Base-by-base conservation (phyloP, 805 yeast species). In the Yamadazyma tumulicola region DNA sequence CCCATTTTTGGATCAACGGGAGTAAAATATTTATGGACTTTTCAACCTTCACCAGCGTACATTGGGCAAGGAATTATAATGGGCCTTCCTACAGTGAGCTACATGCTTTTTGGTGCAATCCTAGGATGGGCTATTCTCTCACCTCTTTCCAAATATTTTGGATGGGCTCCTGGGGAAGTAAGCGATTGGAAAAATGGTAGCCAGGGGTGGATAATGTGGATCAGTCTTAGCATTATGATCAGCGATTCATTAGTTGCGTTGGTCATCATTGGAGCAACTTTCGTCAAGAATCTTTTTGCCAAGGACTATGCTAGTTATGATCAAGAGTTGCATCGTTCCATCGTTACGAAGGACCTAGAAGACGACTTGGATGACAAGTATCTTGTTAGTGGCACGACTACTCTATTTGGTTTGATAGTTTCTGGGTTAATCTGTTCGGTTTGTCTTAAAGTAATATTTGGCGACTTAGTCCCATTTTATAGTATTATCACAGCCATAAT, bases 141-240 rank as follows among this genome's bases (percentile, higher is more conserved):
- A 0, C 97, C 97, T 3, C 39, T 85, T 39, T 79, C 94, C 1
- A 72, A 81, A 38, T 44, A 64, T 35, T 55, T 63, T 41, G 83
- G 79, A 4, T 93, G 97, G 97, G 95, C 96, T 0, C 80, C 88
- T 0, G 95, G 96, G 0, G 81, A 79, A 3, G 77, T 86, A 2
- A 93, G 84, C 52, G 95, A 88, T 59, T 93, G 97, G 97, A 81
- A 85, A 48, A 72, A 75, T 17, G 97, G 97, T 3, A 85, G 89
- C 1, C 96, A 91, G 53, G 98, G 97, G 5, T 91, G 98, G 98
- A 86, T 93, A 36, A 67, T 91, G 55, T 91, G 98, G 98, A 69
- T 88, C 35, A 80, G 94, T 54, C 70, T 91, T 46, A 81, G 96
- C 16, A 87, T 89, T 32, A 91, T 91, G 98, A 86, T 91, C 13